Evolutionary conservation across 176 grass and related monocot genomes (phyloP).

Genomic region (Chrysopogon serrulatus): DNA sequence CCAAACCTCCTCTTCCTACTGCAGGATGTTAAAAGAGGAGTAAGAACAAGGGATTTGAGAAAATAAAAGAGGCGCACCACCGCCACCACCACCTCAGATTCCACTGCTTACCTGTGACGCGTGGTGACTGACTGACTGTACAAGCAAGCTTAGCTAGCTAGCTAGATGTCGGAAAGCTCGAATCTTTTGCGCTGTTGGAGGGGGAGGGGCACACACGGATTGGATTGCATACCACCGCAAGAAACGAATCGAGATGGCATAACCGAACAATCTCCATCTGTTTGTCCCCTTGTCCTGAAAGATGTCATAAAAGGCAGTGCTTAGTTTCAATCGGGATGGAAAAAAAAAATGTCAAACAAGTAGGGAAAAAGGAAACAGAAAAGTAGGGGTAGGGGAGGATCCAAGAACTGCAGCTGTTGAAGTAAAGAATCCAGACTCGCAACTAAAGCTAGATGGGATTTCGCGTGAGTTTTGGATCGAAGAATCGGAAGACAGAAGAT

Average conservation of each 20-base stretch:
- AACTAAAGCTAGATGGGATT: too few relatives aligned
- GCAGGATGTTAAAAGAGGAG: not conserved
- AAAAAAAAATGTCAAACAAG: not conserved
- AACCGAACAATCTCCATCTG: not conserved
- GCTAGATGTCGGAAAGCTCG: not conserved
- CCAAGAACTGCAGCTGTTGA: not conserved
- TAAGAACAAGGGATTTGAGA: not conserved
- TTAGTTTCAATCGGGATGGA: not conserved
- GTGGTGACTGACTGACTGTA: not conserved
- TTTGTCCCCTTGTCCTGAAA: not conserved
- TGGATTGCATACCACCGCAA: not conserved
- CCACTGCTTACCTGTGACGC: not conserved
- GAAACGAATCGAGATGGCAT: conserved; percentile 3
- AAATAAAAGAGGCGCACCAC: not conserved
- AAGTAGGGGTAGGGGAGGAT: not conserved
- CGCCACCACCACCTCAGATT: too few relatives aligned
- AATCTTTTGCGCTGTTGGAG: not conserved
- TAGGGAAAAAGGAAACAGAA: not conserved
- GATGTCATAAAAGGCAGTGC: not conserved
- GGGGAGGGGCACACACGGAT: not conserved
- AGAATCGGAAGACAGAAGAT: not conserved
- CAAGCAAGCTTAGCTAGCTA: not conserved
- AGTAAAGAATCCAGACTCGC: conserved; percentile 12
- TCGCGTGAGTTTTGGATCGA: not conserved
- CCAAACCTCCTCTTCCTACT: not conserved